A percentile compares a stretch with the other conserved stretches of the same genome.
Conservation (phyloP, 169 alveolate genomes). For the Plasmodium gaboni region DNA sequence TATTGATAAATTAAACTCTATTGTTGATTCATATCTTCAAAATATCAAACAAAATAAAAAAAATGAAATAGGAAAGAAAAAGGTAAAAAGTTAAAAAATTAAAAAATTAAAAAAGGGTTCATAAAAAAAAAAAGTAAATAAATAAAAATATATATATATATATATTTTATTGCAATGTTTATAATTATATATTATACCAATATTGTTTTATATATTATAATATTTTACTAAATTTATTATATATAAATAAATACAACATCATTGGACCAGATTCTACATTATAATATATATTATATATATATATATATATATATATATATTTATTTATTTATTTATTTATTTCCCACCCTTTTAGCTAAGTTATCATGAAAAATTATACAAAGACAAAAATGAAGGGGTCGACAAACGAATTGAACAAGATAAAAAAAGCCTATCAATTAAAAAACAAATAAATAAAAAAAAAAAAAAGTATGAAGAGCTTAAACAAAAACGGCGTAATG, state of each 20-base stretch:
- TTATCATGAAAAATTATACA: constrained; percentile 59
- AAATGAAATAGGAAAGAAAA: constrained; percentile 51
- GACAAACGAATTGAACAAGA: constrained; percentile 57
- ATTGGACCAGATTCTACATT: background rate
- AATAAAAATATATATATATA: background rate
- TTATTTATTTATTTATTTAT: no score
- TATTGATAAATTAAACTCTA: constrained; percentile 57
- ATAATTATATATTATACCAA: no score
- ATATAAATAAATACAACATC: background rate
- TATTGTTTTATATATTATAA: no score
- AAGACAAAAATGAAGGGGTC: constrained; percentile 62
- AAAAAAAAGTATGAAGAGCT: constrained; percentile 51
- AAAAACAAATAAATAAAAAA: constrained; percentile 47
- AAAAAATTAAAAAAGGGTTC: background rate
- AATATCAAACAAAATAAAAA: constrained; percentile 56
- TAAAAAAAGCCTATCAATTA: constrained; percentile 19
- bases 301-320: background rate
- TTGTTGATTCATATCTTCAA: constrained; percentile 68
- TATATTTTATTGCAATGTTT: background rate
- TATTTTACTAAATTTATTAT: no score
- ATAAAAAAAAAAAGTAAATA: background rate
- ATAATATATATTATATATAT: no score
- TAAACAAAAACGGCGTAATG: constrained; percentile 28
- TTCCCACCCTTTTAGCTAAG: constrained; percentile 7
- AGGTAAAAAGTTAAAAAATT: constrained; percentile 19